A percentile compares a stretch with the other conserved stretches of the same genome.
These are phyloP conservation scores for Croton setiger DNA, from an alignment of 441 rosid genomes.

Conservation along the genomic window DNA sequence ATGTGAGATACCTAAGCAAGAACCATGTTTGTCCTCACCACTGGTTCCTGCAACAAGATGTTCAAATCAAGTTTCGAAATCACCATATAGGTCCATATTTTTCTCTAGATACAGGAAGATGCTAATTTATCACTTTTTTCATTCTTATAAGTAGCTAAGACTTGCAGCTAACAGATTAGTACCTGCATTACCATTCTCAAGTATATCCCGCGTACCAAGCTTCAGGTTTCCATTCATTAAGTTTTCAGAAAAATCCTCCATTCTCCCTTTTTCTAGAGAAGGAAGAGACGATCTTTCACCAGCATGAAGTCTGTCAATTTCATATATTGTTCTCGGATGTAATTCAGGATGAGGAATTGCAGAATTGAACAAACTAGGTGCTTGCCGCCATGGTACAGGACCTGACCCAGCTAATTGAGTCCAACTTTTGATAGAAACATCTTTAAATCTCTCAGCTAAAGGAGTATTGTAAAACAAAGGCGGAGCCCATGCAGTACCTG, in stretches of 20 bases:
- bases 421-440: slow-evolving; percentile 57
- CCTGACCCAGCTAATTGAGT: slow-evolving; percentile 69
- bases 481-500: slow-evolving; percentile 51
- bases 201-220: slow-evolving; percentile 38
- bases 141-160: slow-evolving; percentile 4
- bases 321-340: slow-evolving; percentile 47
- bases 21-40: slow-evolving; percentile 44
- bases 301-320: slow-evolving; percentile 47
- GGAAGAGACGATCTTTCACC: slow-evolving; percentile 42
- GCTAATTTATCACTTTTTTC: slow-evolving; percentile 6
- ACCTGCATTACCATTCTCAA: slow-evolving; percentile 72
- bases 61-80: slow-evolving; percentile 20
- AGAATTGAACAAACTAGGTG: slow-evolving; percentile 63
- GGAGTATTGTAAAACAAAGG: slow-evolving; percentile 43
- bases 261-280: slow-evolving; percentile 53
- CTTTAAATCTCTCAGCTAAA: slow-evolving; percentile 54
- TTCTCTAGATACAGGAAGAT: slow-evolving; percentile 12
- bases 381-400: slow-evolving; percentile 79
- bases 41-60: slow-evolving; percentile 48
- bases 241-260: slow-evolving; percentile 59
- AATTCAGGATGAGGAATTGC: slow-evolving; percentile 58
- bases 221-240: slow-evolving; percentile 53
- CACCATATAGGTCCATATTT: slow-evolving; percentile 2
- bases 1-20: slow-evolving; percentile 45
- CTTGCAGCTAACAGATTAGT: slow-evolving; percentile 19